These are phyloP conservation scores for Filobasidium floriforme DNA, from an alignment of 768 basidiomycete genomes.

Conservation along the genomic window DNA sequence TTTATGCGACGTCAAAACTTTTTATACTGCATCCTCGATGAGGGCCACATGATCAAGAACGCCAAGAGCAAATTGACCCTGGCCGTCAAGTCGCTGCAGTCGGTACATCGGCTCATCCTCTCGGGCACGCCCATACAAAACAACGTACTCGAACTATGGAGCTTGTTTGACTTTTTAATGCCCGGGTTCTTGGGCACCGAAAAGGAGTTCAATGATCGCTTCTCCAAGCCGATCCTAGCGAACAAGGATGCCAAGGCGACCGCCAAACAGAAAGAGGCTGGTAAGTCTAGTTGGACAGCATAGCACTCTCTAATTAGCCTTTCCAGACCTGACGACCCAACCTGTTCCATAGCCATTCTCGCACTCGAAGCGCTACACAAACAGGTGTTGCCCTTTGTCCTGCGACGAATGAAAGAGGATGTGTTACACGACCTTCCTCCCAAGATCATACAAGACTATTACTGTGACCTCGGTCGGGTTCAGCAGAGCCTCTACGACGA, in stretches of 20 bases:
- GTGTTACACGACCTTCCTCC: slow-evolving; percentile 91
- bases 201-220: slow-evolving; percentile 84
- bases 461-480: slow-evolving; percentile 89
- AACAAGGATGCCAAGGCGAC: slow-evolving; percentile 81
- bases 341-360: slow-evolving; percentile 60
- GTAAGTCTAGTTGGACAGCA: slow-evolving; percentile 50
- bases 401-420: slow-evolving; percentile 94
- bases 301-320: no score
- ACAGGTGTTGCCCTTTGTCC: slow-evolving; percentile 94
- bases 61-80: slow-evolving; percentile 95
- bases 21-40: slow-evolving; percentile 95
- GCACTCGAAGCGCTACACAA: slow-evolving; percentile 95
- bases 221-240: slow-evolving; percentile 88
- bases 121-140: slow-evolving; percentile 99
- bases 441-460: slow-evolving; percentile 99
- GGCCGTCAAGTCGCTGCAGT: slow-evolving; percentile 81
- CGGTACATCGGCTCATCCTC: slow-evolving; percentile 86
- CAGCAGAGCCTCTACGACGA: slow-evolving; percentile 93
- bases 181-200: slow-evolving; percentile 98
- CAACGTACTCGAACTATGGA: slow-evolving; percentile 97
- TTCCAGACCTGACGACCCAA: not conserved
- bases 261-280: slow-evolving; percentile 85
- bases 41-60: slow-evolving; percentile 98
- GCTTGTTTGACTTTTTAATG: slow-evolving; percentile 98
- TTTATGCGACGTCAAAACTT: slow-evolving; percentile 63